Evolutionary conservation across 257 asterid genomes (phyloP), one percentile per base, ranked within the genome.

Genomic region (Asclepias syriaca): DNA sequence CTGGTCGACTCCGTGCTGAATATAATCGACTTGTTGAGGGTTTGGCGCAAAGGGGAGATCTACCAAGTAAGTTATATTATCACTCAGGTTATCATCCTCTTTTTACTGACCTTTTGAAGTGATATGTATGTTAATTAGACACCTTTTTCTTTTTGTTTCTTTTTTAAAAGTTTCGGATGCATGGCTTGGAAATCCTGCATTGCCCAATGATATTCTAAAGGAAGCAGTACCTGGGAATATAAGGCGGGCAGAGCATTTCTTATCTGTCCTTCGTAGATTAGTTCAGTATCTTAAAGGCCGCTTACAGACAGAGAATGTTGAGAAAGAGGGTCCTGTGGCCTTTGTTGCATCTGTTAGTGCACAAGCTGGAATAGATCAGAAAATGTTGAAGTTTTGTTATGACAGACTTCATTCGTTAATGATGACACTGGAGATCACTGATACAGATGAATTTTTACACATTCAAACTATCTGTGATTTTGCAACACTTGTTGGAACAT

Each of bases 171-270:
- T 69, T 76, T 55, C 83, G 66, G 97, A 92, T 72, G 75, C 84
- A 43, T 92, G 98, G 98, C 84, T 95, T 50, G 85, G 96, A 77
- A 95, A 95, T 80, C 99, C 99, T 69, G 84, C 85, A 66, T 82
- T 95, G 81, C 99, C 99, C 22, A 92, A 85, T 66, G 98, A 95
- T 84, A 92, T 95, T 72, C 81, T 95, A 59, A 90, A 88, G 83
- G 99, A 95, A 85, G 93, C 99, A 59, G 99, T 95, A 22, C 99
- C 98, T 66, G 99, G 99, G 77, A 95, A 95, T 74, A 88, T 95
- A 74, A 86, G 99, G 84, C 91, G 96, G 49, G 99, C 99, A 24
- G 98, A 95, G 79, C 97, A 95, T 78, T 95, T 95, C 81, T 77
- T 95, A 80, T 90, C 99, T 71, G 96, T 90, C 66, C 82, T 95